Percentiles rank a stretch among this genome's conserved stretches.
Evolutionary conservation across 2,329 filamentous ascomycete species (phyloP).

Genomic region (Claviceps purpurea): DNA sequence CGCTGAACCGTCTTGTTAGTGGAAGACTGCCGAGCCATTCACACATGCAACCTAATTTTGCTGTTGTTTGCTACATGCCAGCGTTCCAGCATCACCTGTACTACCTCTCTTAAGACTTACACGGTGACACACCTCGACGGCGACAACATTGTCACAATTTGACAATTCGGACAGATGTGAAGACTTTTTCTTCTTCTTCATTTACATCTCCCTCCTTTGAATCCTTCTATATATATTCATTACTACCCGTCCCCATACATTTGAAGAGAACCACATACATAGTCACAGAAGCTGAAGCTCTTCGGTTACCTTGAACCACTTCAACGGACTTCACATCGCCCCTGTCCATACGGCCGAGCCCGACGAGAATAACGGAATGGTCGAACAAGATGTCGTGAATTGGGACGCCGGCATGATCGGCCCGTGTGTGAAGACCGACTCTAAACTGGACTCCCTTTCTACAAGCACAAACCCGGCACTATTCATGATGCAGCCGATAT

Average conservation of each 20-base stretch:
- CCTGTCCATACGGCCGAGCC: neutral
- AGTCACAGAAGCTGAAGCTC: constrained; percentile 20
- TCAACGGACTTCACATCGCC: neutral
- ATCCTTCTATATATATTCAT: no score
- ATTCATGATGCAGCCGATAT: constrained; percentile 1
- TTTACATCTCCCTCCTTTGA: no score
- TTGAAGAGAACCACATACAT: constrained; percentile 8
- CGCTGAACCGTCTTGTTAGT: neutral
- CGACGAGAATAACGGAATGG: constrained; percentile 6
- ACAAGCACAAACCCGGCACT: neutral
- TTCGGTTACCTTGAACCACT: constrained; percentile 8
- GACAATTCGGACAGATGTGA: neutral
- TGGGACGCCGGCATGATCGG: constrained; percentile 19
- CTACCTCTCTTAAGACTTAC: neutral
- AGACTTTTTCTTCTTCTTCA: no score
- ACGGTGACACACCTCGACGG: neutral
- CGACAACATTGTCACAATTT: neutral
- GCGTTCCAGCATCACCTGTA: neutral
- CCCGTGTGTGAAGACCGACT: constrained; percentile 3
- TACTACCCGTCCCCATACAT: neutral
- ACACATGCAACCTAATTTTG: no score
- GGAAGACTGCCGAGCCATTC: no score
- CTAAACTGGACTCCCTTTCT: neutral
- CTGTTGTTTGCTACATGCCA: no score
- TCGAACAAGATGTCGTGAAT: constrained; percentile 10